Conservation (phyloP, 2,329 filamentous ascomycete genomes). For the Trichoderma polysporum region DNA sequence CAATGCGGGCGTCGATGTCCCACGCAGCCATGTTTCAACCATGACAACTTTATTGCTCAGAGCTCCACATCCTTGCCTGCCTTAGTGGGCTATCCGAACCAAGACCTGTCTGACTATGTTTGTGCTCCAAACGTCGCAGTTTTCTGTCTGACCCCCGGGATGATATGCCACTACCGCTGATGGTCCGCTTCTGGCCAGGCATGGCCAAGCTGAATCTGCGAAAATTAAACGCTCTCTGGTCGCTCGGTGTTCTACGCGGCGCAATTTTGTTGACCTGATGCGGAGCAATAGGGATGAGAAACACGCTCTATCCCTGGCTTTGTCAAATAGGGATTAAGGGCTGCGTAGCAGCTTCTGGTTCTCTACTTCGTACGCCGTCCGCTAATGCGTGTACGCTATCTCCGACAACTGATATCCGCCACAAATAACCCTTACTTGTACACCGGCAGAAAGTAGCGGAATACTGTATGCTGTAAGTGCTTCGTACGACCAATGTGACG, state of each 20-base stretch:
- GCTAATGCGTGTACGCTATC: background rate
- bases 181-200: background rate
- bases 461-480: background rate
- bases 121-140: background rate
- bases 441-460: background rate
- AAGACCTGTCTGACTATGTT: background rate
- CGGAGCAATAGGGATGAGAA: background rate
- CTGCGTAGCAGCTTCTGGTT: background rate
- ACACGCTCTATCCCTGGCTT: background rate
- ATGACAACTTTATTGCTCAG: conserved; percentile 8
- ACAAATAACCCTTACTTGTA: background rate
- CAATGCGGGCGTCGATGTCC: conserved; percentile 13
- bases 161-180: background rate
- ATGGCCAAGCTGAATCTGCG: background rate
- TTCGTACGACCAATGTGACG: background rate
- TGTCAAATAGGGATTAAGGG: background rate
- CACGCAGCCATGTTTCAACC: conserved; percentile 13
- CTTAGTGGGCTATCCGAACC: background rate
- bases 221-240: background rate
- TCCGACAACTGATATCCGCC: background rate
- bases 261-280: background rate
- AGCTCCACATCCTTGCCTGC: conserved; percentile 4
- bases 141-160: background rate
- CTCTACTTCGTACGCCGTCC: background rate
- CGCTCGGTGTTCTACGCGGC: background rate